phyloP scores from a whole-genome alignment of 768 basidiomycete species.

The Chalciporus pseudorubinellus region DNA sequence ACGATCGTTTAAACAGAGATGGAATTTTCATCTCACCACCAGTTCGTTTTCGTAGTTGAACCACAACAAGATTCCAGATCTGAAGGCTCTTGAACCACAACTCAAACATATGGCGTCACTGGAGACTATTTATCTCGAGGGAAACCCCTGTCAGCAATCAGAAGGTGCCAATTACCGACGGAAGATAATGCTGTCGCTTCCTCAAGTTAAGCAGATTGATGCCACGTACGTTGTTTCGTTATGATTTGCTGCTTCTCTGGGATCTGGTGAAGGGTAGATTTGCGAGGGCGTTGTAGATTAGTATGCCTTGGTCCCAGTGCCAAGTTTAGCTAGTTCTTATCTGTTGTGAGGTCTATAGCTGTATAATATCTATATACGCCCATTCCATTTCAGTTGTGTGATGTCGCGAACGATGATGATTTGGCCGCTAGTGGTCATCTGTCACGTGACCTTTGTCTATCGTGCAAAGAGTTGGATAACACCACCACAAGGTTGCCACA shows the following conservation, averaged over 20 bases:
- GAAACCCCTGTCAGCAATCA: slow-evolving; percentile 83
- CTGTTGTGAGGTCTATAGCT: not conserved
- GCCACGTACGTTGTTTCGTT: slow-evolving; percentile 74
- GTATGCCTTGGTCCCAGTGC: slow-evolving; percentile 92
- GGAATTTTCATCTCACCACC: too few species aligned
- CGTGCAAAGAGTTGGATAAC: not conserved
- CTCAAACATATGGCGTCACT: slow-evolving; percentile 59
- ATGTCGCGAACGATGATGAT: too few species aligned
- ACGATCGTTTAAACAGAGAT: slow-evolving; percentile 15
- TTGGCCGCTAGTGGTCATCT: not conserved
- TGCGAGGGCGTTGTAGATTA: slow-evolving; percentile 84
- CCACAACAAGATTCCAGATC: slow-evolving; percentile 76
- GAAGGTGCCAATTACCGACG: slow-evolving; percentile 81
- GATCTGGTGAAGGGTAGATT: slow-evolving; percentile 9
- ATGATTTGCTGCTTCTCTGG: not conserved
- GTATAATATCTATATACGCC: not conserved
- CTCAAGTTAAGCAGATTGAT: slow-evolving; percentile 91
- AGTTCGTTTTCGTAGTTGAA: slow-evolving; percentile 59
- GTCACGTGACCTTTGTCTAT: slow-evolving; percentile 7
- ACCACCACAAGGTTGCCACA: not conserved
- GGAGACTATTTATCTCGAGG: slow-evolving; percentile 91
- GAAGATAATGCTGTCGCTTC: slow-evolving; percentile 85
- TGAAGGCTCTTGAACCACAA: slow-evolving; percentile 66
- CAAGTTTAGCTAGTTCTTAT: slow-evolving; percentile 77
- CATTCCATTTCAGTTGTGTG: too few species aligned